Evolutionary conservation across 2,329 filamentous ascomycete species (phyloP).

Genomic region (Neonectria ditissima): DNA sequence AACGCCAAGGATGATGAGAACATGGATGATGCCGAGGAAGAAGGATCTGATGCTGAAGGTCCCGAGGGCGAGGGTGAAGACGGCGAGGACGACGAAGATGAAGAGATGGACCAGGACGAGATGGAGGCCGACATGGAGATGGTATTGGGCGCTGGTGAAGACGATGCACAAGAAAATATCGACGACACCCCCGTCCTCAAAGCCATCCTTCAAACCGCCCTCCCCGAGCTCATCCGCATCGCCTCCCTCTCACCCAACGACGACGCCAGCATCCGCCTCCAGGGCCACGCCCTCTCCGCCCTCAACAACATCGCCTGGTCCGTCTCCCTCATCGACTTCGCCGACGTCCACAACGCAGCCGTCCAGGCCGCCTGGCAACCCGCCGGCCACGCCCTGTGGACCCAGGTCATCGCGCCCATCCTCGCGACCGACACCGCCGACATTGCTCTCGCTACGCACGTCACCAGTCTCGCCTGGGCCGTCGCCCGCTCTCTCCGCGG

Average conservation of each 20-base stretch:
- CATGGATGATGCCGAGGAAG: slow-evolving; percentile 54
- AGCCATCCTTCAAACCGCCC: slow-evolving; percentile 50
- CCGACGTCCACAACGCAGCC: slow-evolving; percentile 62
- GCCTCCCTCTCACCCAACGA: slow-evolving; percentile 54
- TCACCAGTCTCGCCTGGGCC: slow-evolving; percentile 75
- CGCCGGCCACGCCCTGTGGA: slow-evolving; percentile 68
- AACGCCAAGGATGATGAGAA: slow-evolving; percentile 55
- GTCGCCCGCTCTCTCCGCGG: slow-evolving; percentile 66
- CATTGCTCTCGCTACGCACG: slow-evolving; percentile 69
- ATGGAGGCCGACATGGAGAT: slow-evolving; percentile 74
- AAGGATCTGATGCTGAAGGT: slow-evolving; percentile 51
- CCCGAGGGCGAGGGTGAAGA: slow-evolving; percentile 52
- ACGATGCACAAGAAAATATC: slow-evolving; percentile 53
- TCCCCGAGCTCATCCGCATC: slow-evolving; percentile 61
- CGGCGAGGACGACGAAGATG: slow-evolving; percentile 56
- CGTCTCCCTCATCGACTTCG: slow-evolving; percentile 70
- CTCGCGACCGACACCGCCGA: slow-evolving; percentile 72
- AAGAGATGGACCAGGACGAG: slow-evolving; percentile 68
- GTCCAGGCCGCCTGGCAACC: slow-evolving; percentile 67
- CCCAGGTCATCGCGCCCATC: slow-evolving; percentile 65
- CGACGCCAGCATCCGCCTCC: slow-evolving; percentile 59
- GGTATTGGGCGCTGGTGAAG: slow-evolving; percentile 66
- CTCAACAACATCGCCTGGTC: slow-evolving; percentile 78
- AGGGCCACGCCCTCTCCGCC: slow-evolving; percentile 67
- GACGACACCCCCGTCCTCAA: slow-evolving; percentile 67